Base-by-base conservation (phyloP, 2,329 filamentous ascomycete species). In the Mycosphaerella sp. region DNA sequence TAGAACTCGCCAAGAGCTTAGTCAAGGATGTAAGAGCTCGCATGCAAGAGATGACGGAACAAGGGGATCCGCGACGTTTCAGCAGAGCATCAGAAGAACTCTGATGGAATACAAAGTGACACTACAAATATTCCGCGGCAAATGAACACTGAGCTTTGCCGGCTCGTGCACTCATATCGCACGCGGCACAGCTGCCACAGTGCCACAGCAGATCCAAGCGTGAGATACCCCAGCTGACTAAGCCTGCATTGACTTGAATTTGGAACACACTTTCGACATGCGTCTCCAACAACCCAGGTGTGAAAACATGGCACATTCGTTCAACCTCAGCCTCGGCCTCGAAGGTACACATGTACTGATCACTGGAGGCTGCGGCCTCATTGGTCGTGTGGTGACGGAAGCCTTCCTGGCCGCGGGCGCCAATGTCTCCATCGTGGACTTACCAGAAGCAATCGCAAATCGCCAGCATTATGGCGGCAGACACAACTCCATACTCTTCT, bases 1-100 rank as follows among this genome's bases (percentile, higher is more conserved):
- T 97, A 2, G 93, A 98, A 67, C 93, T 98, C 70, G 93, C 93
- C 25, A 97, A 97, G 72, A 89, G 89, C 3, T 73, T 97, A 60
- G 86, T 95, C 55, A 79, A 89, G 55, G 91, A 97, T 68, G 84
- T 95, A 10, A 79, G 90, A 60, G 86, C 86, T 4, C 79, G 87
- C 59, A 78, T 89, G 69, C 86, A 62, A 39, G 50, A 56, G 39
- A 54, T 55, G 21, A 54, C 50, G 17, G 54, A 57, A 18, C 41
- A 41, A 10, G 50, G 25, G 21, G 37, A 42, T 8, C 42, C 14
- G 27, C 16, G 36, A 17, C 45, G 45, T 25, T 17, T 41, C 32
- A 42, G 41, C 27, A 44, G 44, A 43, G 45, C 39, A 27, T 49
- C 30, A 18, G 45, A 49, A 41, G 45, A 49, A 28, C 45, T 49